Conservation (phyloP, 1,284 basidiomycete genomes). For the Cryptococcus floricola region DNA sequence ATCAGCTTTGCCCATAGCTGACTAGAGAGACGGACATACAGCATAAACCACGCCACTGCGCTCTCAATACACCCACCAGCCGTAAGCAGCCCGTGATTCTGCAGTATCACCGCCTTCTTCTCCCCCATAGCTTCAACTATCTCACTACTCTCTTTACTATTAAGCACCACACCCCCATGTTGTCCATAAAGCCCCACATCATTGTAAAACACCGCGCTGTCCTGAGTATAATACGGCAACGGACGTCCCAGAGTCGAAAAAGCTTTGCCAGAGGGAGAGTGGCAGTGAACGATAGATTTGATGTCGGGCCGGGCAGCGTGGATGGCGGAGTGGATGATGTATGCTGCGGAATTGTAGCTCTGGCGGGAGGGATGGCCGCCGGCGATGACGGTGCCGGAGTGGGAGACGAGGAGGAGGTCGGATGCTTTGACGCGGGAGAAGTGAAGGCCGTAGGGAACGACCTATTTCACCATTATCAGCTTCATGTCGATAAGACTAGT, state of each 20-base stretch:
- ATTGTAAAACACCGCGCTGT: constrained; percentile 27
- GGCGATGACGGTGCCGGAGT: constrained; percentile 52
- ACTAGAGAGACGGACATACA: constrained; percentile 17
- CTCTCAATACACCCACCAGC: constrained; percentile 43
- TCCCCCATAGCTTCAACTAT: constrained; percentile 57
- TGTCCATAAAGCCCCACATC: constrained; percentile 35
- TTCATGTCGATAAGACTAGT: not conserved
- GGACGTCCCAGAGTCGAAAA: constrained; percentile 58
- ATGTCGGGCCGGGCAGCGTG: constrained; percentile 62
- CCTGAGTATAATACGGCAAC: constrained; percentile 52
- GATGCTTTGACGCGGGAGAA: constrained; percentile 54
- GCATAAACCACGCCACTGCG: constrained; percentile 27
- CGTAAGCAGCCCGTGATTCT: constrained; percentile 62
- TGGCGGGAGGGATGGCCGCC: constrained; percentile 50
- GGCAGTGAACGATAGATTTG: constrained; percentile 62
- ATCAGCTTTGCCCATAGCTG: not conserved
- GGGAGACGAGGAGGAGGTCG: constrained; percentile 53
- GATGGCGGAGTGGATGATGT: constrained; percentile 58
- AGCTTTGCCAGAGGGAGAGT: constrained; percentile 61
- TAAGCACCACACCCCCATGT: constrained; percentile 61
- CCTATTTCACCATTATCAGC: constrained; percentile 5
- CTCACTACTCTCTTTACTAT: constrained; percentile 57
- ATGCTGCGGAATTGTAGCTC: constrained; percentile 54
- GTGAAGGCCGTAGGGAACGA: constrained; percentile 25
- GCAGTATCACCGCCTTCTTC: constrained; percentile 49